Conservation (phyloP, 257 asterid species). For the Cruciata laevipes region DNA sequence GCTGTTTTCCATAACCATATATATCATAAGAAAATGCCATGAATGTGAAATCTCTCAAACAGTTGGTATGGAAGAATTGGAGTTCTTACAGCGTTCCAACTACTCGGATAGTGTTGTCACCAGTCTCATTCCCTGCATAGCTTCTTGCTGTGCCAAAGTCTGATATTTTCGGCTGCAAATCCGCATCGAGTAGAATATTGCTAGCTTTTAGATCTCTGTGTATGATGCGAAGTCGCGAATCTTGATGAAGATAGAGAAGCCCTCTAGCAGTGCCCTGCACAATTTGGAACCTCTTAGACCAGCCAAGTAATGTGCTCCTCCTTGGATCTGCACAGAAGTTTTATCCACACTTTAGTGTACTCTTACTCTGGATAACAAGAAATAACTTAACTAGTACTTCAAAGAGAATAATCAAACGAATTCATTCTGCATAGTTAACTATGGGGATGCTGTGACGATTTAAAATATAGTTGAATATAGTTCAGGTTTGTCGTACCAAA, state of each 20-base stretch:
- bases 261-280: conserved; percentile 42
- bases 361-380: neutral
- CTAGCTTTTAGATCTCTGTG: conserved; percentile 50
- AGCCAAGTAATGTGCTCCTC: conserved; percentile 19
- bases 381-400: too few species aligned
- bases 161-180: conserved; percentile 49
- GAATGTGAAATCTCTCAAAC: neutral
- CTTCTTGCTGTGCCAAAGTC: conserved; percentile 48
- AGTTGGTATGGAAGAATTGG: neutral
- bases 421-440: neutral
- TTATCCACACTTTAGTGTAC: neutral
- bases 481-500: conserved; percentile 17
- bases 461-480: neutral
- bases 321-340: conserved; percentile 22
- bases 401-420: too few species aligned
- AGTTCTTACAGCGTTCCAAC: conserved; percentile 48
- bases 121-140: conserved; percentile 37
- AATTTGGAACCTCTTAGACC: conserved; percentile 40
- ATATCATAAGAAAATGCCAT: neutral
- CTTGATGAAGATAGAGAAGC: conserved; percentile 50
- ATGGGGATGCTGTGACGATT: neutral
- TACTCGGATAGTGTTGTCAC: conserved; percentile 36
- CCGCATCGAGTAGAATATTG: conserved; percentile 41
- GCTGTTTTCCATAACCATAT: conserved; percentile 4
- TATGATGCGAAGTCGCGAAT: conserved; percentile 37